Evolutionary conservation across 2,329 filamentous ascomycete genomes (phyloP).

Genomic region (Chalaropsis ovoidea): DNA sequence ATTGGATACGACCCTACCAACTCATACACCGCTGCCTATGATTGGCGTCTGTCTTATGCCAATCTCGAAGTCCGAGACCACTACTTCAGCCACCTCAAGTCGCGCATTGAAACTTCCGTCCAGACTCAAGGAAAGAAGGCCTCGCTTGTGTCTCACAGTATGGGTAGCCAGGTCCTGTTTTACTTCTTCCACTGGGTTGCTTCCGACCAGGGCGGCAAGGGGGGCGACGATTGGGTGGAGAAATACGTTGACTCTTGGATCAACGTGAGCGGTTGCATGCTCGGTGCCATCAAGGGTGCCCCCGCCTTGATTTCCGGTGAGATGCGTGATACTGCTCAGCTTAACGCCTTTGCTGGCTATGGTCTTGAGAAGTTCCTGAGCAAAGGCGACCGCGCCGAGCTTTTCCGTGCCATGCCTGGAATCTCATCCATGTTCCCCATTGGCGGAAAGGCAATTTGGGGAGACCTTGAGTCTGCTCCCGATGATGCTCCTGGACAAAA

Average conservation of each 20-base stretch:
- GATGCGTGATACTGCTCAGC: constrained; percentile 95
- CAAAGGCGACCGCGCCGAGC: constrained; percentile 78
- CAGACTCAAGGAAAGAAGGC: constrained; percentile 67
- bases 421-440: constrained; percentile 95
- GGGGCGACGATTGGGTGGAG: constrained; percentile 83
- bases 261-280: constrained; percentile 96
- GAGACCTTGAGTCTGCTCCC: constrained; percentile 74
- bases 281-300: constrained; percentile 83
- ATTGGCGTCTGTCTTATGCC: constrained; percentile 84
- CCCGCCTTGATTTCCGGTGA: constrained; percentile 88
- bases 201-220: constrained; percentile 62
- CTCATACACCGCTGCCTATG: constrained; percentile 62
- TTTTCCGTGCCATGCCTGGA: constrained; percentile 94
- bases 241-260: constrained; percentile 88
- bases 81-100: constrained; percentile 86
- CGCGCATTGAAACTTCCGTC: constrained; percentile 76
- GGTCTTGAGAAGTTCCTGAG: constrained; percentile 92
- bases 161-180: constrained; percentile 92
- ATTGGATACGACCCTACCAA: constrained; percentile 88
- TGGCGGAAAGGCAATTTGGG: constrained; percentile 91
- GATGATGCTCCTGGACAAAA: constrained; percentile 70
- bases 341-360: constrained; percentile 93
- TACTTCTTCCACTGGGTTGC: constrained; percentile 78
- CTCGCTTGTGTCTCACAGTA: constrained; percentile 84
- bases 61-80: constrained; percentile 87